phyloP scores from a whole-genome alignment of 768 basidiomycete species.

The Trametes maxima region DNA sequence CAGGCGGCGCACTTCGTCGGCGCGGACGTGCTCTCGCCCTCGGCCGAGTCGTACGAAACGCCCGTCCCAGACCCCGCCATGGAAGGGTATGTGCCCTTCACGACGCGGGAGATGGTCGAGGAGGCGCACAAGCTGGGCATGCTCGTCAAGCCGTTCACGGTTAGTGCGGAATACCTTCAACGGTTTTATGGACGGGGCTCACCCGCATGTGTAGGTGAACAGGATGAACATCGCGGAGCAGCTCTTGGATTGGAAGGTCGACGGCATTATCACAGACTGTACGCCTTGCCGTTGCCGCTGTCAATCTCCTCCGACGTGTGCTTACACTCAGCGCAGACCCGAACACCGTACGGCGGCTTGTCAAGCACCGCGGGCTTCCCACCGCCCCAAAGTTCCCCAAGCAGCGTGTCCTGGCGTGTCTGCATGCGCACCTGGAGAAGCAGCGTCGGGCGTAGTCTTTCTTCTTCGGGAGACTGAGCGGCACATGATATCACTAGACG shows the following conservation, averaged over 20 bases:
- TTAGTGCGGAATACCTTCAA: no score
- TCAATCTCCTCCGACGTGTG: background rate
- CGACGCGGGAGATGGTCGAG: slow-evolving; percentile 68
- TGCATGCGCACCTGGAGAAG: slow-evolving; percentile 49
- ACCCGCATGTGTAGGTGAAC: slow-evolving; percentile 51
- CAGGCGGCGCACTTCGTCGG: slow-evolving; percentile 67
- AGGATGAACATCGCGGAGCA: slow-evolving; percentile 61
- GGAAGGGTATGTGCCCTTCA: slow-evolving; percentile 55
- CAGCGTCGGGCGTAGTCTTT: slow-evolving; percentile 26
- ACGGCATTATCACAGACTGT: slow-evolving; percentile 82
- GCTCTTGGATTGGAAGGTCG: slow-evolving; percentile 60
- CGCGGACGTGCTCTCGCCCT: slow-evolving; percentile 68
- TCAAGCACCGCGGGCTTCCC: slow-evolving; percentile 51
- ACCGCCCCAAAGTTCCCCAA: slow-evolving; percentile 64
- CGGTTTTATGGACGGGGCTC: background rate
- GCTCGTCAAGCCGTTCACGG: slow-evolving; percentile 75
- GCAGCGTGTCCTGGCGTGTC: slow-evolving; percentile 60
- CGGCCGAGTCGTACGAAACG: slow-evolving; percentile 43
- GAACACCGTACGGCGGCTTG: slow-evolving; percentile 54
- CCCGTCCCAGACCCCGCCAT: slow-evolving; percentile 47
- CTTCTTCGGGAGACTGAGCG: background rate
- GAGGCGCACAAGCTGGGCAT: slow-evolving; percentile 65
- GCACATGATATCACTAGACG: background rate
- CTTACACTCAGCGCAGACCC: slow-evolving; percentile 44
- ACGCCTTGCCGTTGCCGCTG: slow-evolving; percentile 10